Base-by-base conservation (phyloP, 495 filamentous ascomycete species). In the Penicillium angulare region DNA sequence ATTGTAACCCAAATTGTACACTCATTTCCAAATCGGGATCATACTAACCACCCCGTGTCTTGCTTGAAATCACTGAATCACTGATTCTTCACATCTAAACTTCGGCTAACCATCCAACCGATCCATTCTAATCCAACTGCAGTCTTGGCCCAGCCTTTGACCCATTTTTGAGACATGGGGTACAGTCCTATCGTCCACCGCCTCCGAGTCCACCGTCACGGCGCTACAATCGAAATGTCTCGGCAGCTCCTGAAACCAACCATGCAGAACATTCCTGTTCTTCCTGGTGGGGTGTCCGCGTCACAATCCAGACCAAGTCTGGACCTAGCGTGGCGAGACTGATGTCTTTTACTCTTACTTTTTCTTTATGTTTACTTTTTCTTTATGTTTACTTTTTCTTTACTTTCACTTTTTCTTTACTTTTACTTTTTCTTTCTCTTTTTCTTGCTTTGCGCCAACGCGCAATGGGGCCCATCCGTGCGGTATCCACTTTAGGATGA, bases 91-190 rank as follows among this genome's bases (percentile, higher is more conserved):
- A n/a, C 15, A 24, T 41, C 21, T 41, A 22, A 39, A 17, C 36
- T 39, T 39, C 22, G 17, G 36, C 36, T 39, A 39, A 39, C 17
- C 27, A 31, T 31, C 8, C 27, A 31, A n/a, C n/a, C 13, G 27
- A 13, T 21, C 36, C 36, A 39, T 26, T 41, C 22, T 4, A 12
- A 23, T 6, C 20, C 21, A 23, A n/a, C 12, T 41, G 21, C 18
- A 23, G 38, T 38, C 34, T 38, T 38, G 20, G 34, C 34, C 16
- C 34, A 17, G 7, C 6, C 16, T 18, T 20, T 10, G 16, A 24
- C 38, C 38, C 38, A 24, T 23, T 41, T 41, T 41, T 41, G 38
- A 41, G 38, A 41, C 38, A 41, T 41, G 38, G 38, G 38, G 38
- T 41, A 41, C 21, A 24, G n/a, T 23, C 20, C n/a, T 10, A 23